phyloP scores from a whole-genome alignment of 345 rosid genomes.

The Hevea brasiliensis region DNA sequence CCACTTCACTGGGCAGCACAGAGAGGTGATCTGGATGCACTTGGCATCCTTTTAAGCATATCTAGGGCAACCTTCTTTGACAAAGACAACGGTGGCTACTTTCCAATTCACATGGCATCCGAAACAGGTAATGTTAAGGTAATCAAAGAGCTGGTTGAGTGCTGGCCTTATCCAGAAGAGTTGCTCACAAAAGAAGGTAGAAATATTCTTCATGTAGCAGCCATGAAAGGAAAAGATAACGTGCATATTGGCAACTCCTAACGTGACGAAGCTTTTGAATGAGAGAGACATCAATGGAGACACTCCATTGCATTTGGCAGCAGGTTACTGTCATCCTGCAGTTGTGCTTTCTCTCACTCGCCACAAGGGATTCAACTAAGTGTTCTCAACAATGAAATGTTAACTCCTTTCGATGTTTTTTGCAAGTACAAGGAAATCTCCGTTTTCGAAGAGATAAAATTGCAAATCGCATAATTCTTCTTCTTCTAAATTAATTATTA shows the following conservation, averaged over 20 bases:
- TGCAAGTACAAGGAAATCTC: too few relatives aligned
- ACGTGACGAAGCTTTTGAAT: conserved; percentile 6
- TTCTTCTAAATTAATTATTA: too few relatives aligned
- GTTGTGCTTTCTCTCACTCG: conserved; percentile 22
- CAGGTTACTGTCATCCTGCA: conserved; percentile 4
- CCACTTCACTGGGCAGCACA: conserved; percentile 18
- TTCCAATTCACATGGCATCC: conserved; percentile 13
- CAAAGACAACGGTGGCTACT: background rate
- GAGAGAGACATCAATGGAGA: conserved; percentile 26
- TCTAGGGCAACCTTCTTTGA: background rate
- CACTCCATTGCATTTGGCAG: conserved; percentile 33
- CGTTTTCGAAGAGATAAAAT: too few relatives aligned
- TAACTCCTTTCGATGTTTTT: conserved; percentile 25
- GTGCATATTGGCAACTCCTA: conserved; percentile 11
- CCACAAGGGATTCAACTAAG: conserved; percentile 4
- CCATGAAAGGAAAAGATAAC: conserved; percentile 13
- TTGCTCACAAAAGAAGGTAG: conserved; percentile 17
- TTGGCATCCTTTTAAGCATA: background rate
- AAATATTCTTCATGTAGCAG: conserved; percentile 33
- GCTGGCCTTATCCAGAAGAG: background rate
- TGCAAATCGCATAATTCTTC: too few relatives aligned
- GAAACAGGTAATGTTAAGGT: background rate
- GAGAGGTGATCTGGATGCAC: background rate
- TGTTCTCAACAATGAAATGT: conserved; percentile 16
- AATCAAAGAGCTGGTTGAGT: background rate